Conservation (phyloP, 495 filamentous ascomycete genomes). For the Massariosphaeria phaeospora region DNA sequence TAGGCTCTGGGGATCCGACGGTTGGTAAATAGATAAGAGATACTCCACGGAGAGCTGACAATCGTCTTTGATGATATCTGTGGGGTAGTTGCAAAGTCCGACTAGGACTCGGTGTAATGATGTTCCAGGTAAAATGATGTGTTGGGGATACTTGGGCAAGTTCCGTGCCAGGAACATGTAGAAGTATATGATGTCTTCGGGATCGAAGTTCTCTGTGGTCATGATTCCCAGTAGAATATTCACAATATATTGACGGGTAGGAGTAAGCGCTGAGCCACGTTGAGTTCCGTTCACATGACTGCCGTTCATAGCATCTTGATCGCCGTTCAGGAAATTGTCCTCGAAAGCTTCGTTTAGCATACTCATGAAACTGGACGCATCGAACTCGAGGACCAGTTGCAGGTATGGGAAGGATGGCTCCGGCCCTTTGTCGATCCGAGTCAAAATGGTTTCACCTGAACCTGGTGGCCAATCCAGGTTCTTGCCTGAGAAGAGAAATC, state of each 20-base stretch:
- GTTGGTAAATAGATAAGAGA: constrained; percentile 86
- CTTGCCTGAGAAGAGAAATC: constrained; percentile 85
- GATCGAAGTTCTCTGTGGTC: constrained; percentile 62
- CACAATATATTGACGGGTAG: constrained; percentile 86
- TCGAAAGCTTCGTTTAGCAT: constrained; percentile 97
- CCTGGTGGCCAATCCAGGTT: constrained; percentile 60
- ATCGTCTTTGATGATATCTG: constrained; percentile 77
- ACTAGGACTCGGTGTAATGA: constrained; percentile 74
- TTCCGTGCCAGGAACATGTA: constrained; percentile 98
- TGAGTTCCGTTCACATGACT: constrained; percentile 32
- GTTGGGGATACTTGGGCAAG: constrained; percentile 92
- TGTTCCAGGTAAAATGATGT: constrained; percentile 82
- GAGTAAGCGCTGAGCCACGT: constrained; percentile 45
- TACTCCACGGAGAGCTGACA: constrained; percentile 95
- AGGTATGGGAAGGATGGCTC: constrained; percentile 79
- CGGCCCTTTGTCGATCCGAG: constrained; percentile 43
- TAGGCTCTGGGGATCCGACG: constrained; percentile 69
- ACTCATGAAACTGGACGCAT: constrained; percentile 87
- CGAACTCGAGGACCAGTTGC: constrained; percentile 75
- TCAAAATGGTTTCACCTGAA: constrained; percentile 51
- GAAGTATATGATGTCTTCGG: constrained; percentile 85
- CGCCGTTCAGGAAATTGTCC: constrained; percentile 83
- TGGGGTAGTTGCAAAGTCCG: constrained; percentile 79
- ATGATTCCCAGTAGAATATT: constrained; percentile 87
- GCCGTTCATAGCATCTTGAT: constrained; percentile 50